Percentiles rank a stretch among this genome's conserved stretches.
phyloP scores from a whole-genome alignment of 1,139 yeast genomes.

The Kodamaea ohmeri region DNA sequence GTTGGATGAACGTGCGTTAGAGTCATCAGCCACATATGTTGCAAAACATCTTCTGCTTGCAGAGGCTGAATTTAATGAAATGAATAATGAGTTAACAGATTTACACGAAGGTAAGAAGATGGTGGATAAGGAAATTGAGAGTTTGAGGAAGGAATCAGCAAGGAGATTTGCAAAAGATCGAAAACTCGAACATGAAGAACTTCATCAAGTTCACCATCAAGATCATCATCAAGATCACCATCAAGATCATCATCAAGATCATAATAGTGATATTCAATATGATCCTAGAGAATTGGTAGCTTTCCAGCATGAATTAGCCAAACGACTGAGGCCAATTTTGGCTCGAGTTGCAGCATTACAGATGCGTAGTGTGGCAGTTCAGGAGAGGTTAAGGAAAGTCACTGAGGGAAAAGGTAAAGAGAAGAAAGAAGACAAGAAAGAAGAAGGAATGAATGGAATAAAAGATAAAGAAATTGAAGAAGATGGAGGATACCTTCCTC shows the following conservation, averaged over 20 bases:
- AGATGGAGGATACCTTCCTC: too few relatives aligned
- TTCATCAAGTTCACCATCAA: too few relatives aligned
- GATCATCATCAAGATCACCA: too few relatives aligned
- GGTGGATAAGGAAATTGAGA: constrained; percentile 35
- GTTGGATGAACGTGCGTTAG: constrained; percentile 28
- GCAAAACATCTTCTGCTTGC: constrained; percentile 30
- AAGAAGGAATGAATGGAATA: neutral
- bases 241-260: too few relatives aligned
- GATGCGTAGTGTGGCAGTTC: constrained; percentile 34
- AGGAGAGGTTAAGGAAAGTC: neutral
- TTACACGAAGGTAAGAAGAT: constrained; percentile 28
- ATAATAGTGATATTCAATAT: too few relatives aligned
- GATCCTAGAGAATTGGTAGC: too few relatives aligned
- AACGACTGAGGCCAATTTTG: constrained; percentile 25
- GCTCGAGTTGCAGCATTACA: constrained; percentile 37
- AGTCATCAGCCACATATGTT: constrained; percentile 23
- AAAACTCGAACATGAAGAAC: too few relatives aligned
- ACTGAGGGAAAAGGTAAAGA: neutral
- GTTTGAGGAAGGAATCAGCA: constrained; percentile 35
- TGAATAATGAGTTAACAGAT: constrained; percentile 29
- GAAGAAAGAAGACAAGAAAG: neutral
- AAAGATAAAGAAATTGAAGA: too few relatives aligned
- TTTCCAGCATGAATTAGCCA: neutral
- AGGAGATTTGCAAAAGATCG: constrained; percentile 4
- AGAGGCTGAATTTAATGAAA: constrained; percentile 37